A percentile compares a stretch with the other conserved stretches of the same genome.
These are phyloP conservation scores for Elymus sibiricus DNA, from an alignment of 176 grass and related monocot species.

Conservation along the genomic window DNA sequence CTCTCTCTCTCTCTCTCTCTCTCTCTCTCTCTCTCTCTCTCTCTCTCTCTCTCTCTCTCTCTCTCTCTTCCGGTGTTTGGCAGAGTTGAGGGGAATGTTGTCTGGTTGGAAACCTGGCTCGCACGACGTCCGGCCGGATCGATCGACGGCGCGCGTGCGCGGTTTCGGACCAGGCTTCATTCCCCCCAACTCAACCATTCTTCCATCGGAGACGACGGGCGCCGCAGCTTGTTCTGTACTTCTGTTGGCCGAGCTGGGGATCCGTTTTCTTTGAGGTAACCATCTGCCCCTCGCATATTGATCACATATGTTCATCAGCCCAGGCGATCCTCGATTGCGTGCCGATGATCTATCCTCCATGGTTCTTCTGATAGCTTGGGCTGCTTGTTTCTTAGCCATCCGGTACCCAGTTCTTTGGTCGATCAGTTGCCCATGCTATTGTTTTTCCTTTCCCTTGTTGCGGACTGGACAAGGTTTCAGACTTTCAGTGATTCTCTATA, in stretches of 20 bases:
- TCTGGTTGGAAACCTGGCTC: conserved; percentile 81
- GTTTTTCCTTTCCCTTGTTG: no score
- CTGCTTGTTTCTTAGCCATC: background rate
- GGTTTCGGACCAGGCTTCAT: conserved; percentile 99
- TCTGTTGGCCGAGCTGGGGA: background rate
- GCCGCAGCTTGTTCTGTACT: background rate
- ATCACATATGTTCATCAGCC: background rate
- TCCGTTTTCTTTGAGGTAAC: background rate
- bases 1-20: background rate
- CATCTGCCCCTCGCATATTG: background rate
- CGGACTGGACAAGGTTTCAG: background rate
- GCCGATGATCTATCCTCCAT: background rate
- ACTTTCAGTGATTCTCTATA: background rate
- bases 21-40: background rate
- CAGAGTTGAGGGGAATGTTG: conserved; percentile 98
- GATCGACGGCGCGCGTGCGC: conserved; percentile 27
- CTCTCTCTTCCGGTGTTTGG: background rate
- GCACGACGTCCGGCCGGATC: background rate
- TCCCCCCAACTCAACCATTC: conserved; percentile 78
- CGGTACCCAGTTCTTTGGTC: background rate
- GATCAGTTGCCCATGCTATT: no score
- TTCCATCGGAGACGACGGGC: background rate
- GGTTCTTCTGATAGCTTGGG: background rate
- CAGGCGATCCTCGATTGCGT: background rate
- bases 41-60: background rate